Conservation (phyloP, 2,329 filamentous ascomycete genomes). For the Iodosphaeria phyllophila region DNA sequence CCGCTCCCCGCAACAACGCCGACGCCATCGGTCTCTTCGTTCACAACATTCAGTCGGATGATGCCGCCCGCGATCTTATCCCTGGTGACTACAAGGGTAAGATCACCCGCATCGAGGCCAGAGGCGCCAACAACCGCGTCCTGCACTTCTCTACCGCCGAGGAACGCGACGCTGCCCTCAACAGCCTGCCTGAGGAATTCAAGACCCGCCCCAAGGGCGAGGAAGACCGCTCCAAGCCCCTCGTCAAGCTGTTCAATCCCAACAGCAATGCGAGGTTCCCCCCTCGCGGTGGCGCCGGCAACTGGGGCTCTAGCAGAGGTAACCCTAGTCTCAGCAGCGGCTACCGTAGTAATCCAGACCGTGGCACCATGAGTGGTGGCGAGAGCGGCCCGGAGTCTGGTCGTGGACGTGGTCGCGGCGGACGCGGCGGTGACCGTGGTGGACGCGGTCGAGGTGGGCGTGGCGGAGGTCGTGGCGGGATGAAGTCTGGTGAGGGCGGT, state of each 20-base stretch:
- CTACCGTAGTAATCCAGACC: conserved; percentile 72
- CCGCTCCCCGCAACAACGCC: conserved; percentile 37
- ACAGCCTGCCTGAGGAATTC: conserved; percentile 53
- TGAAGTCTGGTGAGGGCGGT: conserved; percentile 37
- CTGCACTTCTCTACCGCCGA: conserved; percentile 67
- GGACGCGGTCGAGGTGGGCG: conserved; percentile 35
- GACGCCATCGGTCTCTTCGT: conserved; percentile 71
- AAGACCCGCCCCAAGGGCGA: conserved; percentile 53
- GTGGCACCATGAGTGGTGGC: conserved; percentile 40
- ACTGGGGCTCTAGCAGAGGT: conserved; percentile 46
- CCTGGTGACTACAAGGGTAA: conserved; percentile 67
- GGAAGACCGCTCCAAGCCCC: conserved; percentile 62
- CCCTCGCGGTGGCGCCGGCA: conserved; percentile 46
- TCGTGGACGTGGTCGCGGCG: conserved; percentile 33
- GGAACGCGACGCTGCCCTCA: conserved; percentile 64
- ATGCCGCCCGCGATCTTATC: conserved; percentile 69
- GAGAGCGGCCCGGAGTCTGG: conserved; percentile 47
- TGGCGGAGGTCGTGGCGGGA: conserved; percentile 11
- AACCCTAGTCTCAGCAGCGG: conserved; percentile 48
- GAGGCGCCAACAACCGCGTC: conserved; percentile 59
- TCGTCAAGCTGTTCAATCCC: conserved; percentile 69
- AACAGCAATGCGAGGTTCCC: conserved; percentile 35
- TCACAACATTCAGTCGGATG: conserved; percentile 66
- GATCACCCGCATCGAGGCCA: conserved; percentile 63
- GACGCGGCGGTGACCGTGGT: conserved; percentile 38